Evolutionary conservation across 306 rosid genomes (phyloP).

Genomic region (Sindora glabra): DNA sequence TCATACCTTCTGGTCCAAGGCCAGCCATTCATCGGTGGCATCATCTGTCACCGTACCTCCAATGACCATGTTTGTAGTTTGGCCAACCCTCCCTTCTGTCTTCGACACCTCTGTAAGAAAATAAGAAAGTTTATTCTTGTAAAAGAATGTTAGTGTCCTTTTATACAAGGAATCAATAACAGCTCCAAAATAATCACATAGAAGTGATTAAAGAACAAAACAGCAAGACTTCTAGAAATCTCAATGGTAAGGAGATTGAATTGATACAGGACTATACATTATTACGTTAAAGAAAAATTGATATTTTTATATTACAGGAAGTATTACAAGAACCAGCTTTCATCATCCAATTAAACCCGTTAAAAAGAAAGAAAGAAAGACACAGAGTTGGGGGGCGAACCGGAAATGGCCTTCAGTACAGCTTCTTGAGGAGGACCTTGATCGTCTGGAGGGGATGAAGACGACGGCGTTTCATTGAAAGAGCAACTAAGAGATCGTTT

Average conservation of each 20-base stretch:
- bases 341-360: background rate
- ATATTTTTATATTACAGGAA: background rate
- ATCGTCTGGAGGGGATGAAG: constrained; percentile 54
- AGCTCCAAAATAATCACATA: no score
- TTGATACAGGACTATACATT: no score
- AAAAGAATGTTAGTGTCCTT: no score
- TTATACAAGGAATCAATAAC: no score
- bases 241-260: no score
- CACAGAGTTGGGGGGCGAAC: constrained; percentile 17
- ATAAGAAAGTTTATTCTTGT: background rate
- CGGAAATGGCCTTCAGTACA: constrained; percentile 89
- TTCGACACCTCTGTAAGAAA: constrained; percentile 76
- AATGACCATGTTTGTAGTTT: constrained; percentile 90
- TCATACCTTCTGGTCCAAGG: constrained; percentile 84
- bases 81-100: constrained; percentile 96
- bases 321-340: background rate
- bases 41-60: constrained; percentile 96
- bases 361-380: background rate
- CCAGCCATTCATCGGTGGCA: constrained; percentile 80
- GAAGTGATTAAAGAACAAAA: no score
- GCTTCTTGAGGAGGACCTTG: constrained; percentile 96
- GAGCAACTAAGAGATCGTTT: constrained; percentile 42
- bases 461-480: constrained; percentile 32
- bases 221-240: no score
- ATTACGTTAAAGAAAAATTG: no score